These are phyloP conservation scores for Salvia hispanica DNA, from an alignment of 257 asterid genomes.

Conservation along the genomic window DNA sequence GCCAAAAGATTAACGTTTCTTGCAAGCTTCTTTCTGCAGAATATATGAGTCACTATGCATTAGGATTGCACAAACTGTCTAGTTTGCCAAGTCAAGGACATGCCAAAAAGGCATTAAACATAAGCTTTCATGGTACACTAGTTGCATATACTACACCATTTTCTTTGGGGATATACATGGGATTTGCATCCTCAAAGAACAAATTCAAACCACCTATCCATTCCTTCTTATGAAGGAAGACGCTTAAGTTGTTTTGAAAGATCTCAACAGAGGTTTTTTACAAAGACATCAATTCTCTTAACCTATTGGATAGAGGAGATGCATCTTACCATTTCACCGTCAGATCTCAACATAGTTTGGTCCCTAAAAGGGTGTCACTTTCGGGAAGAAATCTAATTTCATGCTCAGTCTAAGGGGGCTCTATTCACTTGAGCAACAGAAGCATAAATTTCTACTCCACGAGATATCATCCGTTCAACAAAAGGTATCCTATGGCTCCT, in stretches of 20 bases:
- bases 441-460: background rate
- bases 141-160: background rate
- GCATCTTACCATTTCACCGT: no score
- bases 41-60: conserved; percentile 22
- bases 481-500: background rate
- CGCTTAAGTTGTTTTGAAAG: background rate
- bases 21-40: conserved; percentile 7
- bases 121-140: conserved; percentile 11
- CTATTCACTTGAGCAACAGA: conserved; percentile 7
- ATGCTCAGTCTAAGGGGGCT: background rate
- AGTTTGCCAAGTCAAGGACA: conserved; percentile 4
- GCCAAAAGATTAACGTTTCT: background rate
- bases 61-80: conserved; percentile 19
- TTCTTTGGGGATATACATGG: background rate
- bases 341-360: background rate
- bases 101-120: background rate
- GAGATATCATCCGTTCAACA: background rate
- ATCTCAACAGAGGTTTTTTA: background rate
- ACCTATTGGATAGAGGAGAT: no score
- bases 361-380: conserved; percentile 6
- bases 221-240: background rate
- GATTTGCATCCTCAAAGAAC: background rate
- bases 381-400: background rate
- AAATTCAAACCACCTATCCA: conserved; percentile 5
- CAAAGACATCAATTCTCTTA: no score